Base-by-base conservation (phyloP, 768 basidiomycete genomes). In the Sporobolomyces pararoseus region DNA sequence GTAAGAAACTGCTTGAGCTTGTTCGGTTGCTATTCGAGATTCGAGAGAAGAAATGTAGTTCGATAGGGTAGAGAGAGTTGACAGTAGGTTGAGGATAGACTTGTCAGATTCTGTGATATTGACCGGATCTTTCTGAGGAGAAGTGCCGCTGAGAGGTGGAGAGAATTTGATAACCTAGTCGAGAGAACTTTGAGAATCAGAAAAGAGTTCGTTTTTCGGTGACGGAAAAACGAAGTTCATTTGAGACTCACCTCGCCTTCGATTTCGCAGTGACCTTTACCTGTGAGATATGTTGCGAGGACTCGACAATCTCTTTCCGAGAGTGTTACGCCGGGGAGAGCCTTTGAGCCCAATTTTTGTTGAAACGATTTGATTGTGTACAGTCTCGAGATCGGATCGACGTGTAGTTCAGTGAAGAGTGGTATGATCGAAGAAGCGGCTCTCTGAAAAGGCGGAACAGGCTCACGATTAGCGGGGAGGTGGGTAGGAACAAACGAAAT, bases 111-210 rank as follows among this genome's bases (percentile, higher is more conserved):
- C 51, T 51, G 72, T 60, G 61, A 70, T 61, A 6, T 16, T 3
- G 57, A 61, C 35, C 1, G 65, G n/a, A 7, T 35, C 9, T 27
- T 47, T 14, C 7, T 47, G 46, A 6, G 52, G 13, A 7, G 46
- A 6, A 13, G 51, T 25, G n/a, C n/a, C n/a, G n/a, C n/a, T n/a
- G 46, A 55, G 44, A 0, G 72, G 68, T 1, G 72, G 35, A 14
- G 68, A 37, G 34, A 73, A 73, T 39, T 70, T 73, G 65, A 73
- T 64, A 46, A 73, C 72, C 72, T 73, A 63, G 7, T 14, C 13
- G n/a, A 50, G 9, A 29, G 52, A 23, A 19, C 14, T 34, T 54
- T 32, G 37, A 44, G 59, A 16, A 25, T 27, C 1, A 2, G 29
- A 9, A 7, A 2, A 37, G 32, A 27, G n/a, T n/a, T n/a, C n/a